Conservation (phyloP, 164 flowering plant species). For the Nelumbo lutea region DNA sequence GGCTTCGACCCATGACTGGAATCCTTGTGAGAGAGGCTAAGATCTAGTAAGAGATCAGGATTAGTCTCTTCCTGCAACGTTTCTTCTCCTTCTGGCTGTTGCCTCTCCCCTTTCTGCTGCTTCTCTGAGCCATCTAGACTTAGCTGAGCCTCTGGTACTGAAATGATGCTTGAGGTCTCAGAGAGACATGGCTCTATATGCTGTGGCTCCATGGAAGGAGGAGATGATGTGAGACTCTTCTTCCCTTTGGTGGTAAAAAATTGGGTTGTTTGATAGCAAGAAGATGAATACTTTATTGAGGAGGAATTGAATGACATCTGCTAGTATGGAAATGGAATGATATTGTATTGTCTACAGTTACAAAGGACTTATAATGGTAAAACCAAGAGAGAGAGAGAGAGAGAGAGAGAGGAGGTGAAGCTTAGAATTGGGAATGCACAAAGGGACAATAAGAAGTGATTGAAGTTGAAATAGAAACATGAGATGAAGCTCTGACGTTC, state of each 20-base stretch:
- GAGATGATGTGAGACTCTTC: neutral
- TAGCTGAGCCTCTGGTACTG: constrained; percentile 17
- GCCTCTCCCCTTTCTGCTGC: constrained; percentile 5
- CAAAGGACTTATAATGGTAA: constrained; percentile 18
- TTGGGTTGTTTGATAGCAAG: constrained; percentile 11
- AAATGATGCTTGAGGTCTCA: constrained; percentile 23
- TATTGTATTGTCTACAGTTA: constrained; percentile 14
- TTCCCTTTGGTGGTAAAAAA: neutral
- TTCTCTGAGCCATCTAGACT: constrained; percentile 6
- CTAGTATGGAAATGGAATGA: constrained; percentile 27
- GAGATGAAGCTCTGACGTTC: neutral
- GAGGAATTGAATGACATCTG: constrained; percentile 10
- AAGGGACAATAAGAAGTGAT: neutral
- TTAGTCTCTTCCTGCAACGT: constrained; percentile 8
- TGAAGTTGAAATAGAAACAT: neutral
- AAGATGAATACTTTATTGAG: constrained; percentile 11
- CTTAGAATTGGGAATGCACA: neutral
- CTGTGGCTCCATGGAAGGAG: constrained; percentile 27
- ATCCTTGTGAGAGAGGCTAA: constrained; percentile 22
- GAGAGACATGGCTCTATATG: constrained; percentile 15
- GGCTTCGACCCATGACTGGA: constrained; percentile 14
- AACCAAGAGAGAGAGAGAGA: constrained; percentile 4
- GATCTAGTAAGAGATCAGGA: constrained; percentile 28
- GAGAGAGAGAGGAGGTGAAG: neutral
- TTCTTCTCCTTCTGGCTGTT: constrained; percentile 6